Base-by-base conservation (phyloP, 1,284 basidiomycete genomes). In the Kwoniella shivajii region DNA sequence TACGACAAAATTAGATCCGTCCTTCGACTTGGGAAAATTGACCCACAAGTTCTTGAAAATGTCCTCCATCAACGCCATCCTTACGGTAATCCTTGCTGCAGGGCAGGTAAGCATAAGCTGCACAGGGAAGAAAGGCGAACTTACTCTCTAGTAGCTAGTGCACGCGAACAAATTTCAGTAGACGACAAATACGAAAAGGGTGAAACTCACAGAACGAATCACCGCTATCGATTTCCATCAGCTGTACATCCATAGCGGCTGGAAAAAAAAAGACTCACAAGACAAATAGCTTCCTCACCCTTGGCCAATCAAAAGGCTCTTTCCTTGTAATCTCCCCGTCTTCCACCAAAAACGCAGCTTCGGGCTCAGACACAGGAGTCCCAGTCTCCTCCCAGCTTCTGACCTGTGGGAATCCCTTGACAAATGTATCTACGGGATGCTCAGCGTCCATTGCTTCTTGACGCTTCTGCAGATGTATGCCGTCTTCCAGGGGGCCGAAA, bases 121-220 rank as follows among this genome's bases (percentile, higher is more conserved):
- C n/a, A n/a, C n/a, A 16, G 4, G 47, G 39, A 14, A 27, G 9
- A 18, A 13, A 14, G 4, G 1, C 18, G 38, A 30, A 38, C 59
- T 57, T 43, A 53, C 60, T 58, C 53, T 43, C 58, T 10, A 9
- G 56, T 61, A 16, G 60, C 56, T 61, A 30, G 18, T 13, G 34
- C 16, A 22, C 18, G 22, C 4, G 4, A 33, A 11, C 31, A 48
- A 1, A 20, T 39, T 20, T 18, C n/a, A 39, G 9, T 16, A 16
- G 14, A n/a, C 22, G 4, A 9, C 4, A 9, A 18, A 10, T 16
- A 20, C 37, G 22, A 20, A 18, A 39, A 20, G 14, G 22, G 10
- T 20, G n/a, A 39, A 20, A 56, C 64, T 53, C 22, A 65, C 63
- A 66, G 37, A 57, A 63, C 24, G 64, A 66, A 38, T 66, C 64